These are phyloP conservation scores for Ottelia alismoides DNA, from an alignment of 106 monocot genomes.

Conservation along the genomic window DNA sequence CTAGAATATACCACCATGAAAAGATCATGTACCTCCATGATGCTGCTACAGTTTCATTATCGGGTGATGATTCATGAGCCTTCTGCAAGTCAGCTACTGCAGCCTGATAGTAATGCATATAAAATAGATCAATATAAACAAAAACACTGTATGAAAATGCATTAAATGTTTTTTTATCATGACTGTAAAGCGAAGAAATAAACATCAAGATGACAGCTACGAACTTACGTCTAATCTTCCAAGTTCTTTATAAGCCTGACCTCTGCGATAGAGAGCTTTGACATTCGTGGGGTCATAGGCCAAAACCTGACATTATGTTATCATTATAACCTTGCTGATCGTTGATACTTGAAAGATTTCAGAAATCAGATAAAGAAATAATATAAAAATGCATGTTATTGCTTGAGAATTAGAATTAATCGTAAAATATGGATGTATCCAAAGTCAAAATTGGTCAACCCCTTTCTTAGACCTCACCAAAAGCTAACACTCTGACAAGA, in stretches of 20 bases:
- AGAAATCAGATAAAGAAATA: too few relatives aligned
- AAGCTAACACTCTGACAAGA: too few relatives aligned
- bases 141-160: not conserved
- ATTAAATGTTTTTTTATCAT: not conserved
- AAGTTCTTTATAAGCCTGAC: slow-evolving; percentile 91
- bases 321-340: too few relatives aligned
- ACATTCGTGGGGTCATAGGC: slow-evolving; percentile 62
- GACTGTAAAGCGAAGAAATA: not conserved
- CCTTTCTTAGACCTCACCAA: too few relatives aligned
- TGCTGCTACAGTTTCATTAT: slow-evolving; percentile 87
- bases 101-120: slow-evolving; percentile 28
- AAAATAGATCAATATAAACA: not conserved
- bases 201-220: too few relatives aligned
- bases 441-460: too few relatives aligned
- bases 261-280: slow-evolving; percentile 98
- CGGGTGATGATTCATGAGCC: slow-evolving; percentile 73
- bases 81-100: slow-evolving; percentile 64
- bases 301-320: slow-evolving; percentile 49
- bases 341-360: too few relatives aligned
- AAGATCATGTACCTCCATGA: slow-evolving; percentile 38
- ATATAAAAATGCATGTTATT: too few relatives aligned
- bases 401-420: too few relatives aligned
- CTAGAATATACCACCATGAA: not conserved
- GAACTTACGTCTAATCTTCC: slow-evolving; percentile 68
- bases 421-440: too few relatives aligned